Conservation (phyloP, 345 rosid genomes). For the Litchi chinensis region DNA sequence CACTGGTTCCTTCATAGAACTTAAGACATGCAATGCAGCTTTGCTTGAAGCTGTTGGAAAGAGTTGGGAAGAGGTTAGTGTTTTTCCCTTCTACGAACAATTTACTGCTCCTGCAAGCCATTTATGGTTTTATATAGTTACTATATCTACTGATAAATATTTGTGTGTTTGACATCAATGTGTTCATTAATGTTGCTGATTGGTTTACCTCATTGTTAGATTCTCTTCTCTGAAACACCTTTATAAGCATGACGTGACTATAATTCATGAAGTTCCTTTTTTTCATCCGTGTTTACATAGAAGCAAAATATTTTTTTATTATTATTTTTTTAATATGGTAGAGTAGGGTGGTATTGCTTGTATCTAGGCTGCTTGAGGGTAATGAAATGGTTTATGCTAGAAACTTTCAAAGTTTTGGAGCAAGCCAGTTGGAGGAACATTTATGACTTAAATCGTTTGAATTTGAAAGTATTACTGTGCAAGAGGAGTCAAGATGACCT, state of each 20-base stretch:
- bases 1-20: conserved; percentile 68
- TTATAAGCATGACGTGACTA: background rate
- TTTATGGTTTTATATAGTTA: background rate
- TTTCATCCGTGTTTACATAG: background rate
- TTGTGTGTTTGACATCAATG: background rate
- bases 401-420: background rate
- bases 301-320: background rate
- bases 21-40: conserved; percentile 97
- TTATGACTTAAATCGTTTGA: background rate
- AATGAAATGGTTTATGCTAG: background rate
- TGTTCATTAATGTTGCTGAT: background rate
- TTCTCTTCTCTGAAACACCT: background rate
- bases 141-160: background rate
- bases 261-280: background rate
- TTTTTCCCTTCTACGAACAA: background rate
- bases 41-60: conserved; percentile 88
- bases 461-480: background rate
- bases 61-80: conserved; percentile 87
- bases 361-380: background rate
- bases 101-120: background rate
- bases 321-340: background rate
- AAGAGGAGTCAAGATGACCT: background rate
- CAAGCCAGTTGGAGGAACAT: background rate
- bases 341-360: conserved; percentile 4
- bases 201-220: background rate